Evolutionary conservation across 1,284 basidiomycete species (phyloP).

Genomic region (Grifola frondosa): DNA sequence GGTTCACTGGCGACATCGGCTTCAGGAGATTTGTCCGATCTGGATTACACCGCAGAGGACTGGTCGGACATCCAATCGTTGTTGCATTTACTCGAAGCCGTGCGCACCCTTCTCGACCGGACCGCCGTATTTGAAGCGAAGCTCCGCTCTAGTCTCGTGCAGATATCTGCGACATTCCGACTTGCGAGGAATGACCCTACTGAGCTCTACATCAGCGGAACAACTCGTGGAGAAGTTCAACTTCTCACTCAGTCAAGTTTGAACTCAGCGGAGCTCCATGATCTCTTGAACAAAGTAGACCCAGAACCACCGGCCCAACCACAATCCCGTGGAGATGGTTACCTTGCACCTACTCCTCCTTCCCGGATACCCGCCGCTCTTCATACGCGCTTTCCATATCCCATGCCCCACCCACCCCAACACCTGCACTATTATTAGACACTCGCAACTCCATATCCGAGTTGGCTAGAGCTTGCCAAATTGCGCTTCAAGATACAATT

Average conservation of each 20-base stretch:
- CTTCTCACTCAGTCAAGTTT: slow-evolving; percentile 79
- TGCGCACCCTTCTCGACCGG: slow-evolving; percentile 68
- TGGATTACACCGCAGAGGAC: slow-evolving; percentile 87
- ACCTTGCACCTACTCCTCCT: slow-evolving; percentile 26
- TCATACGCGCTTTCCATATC: slow-evolving; percentile 24
- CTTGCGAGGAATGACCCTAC: slow-evolving; percentile 53
- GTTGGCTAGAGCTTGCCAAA: slow-evolving; percentile 76
- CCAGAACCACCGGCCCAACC: slow-evolving; percentile 35
- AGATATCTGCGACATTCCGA: slow-evolving; percentile 59
- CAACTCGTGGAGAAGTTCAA: slow-evolving; percentile 68
- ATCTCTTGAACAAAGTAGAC: slow-evolving; percentile 57
- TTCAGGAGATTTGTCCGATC: slow-evolving; percentile 62
- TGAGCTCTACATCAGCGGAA: slow-evolving; percentile 54
- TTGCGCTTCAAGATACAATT: slow-evolving; percentile 78
- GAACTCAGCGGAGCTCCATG: slow-evolving; percentile 76
- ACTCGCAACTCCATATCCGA: slow-evolving; percentile 60
- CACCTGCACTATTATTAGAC: slow-evolving; percentile 51
- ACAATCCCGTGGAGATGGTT: slow-evolving; percentile 21
- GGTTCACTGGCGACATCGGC: slow-evolving; percentile 33
- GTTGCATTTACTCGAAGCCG: slow-evolving; percentile 80
- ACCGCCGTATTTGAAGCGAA: slow-evolving; percentile 68
- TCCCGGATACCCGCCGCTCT: slow-evolving; percentile 27
- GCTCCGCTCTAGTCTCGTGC: slow-evolving; percentile 55
- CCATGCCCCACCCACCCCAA: slow-evolving; percentile 16
- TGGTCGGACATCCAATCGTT: slow-evolving; percentile 83